Evolutionary conservation across 371 early-diverging fungal species (phyloP), one percentile per base, ranked within the genome.

Genomic region (Mucor velutinosus): DNA sequence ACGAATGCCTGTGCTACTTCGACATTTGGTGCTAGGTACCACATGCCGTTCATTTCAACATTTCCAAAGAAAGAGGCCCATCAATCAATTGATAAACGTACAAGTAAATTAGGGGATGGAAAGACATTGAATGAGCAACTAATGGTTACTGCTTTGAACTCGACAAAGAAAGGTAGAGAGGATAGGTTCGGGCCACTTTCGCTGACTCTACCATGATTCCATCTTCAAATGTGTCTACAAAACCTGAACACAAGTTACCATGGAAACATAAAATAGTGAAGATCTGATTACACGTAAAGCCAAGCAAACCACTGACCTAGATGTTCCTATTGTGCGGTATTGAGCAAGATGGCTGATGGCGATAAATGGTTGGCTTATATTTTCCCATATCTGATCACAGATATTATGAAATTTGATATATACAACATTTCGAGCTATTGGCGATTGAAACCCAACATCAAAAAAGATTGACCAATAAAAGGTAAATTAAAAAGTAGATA

Each of bases 391-490:
- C 51, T 23, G 51, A 7, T 49, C 4, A 49, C 7, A 6, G 49
- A 49, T 23, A n/a, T 58, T 17, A 10, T 37, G 37, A 4, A 41
- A 39, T 39, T 19, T 17, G 23, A 23, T 23, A 43, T 60, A 17
- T 25, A 27, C 11, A 7, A 43, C 43, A 37, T 37, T 17, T 60
- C 43, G 25, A 15, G 17, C 23, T 23, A 60, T 23, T 29, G 15
- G 27, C 7, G 6, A 27, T 27, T 55, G 2, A 39, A 37, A 37
- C 29, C 29, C 64, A 25, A 57, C 56, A 64, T 64, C 57, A 64
- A 57, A 29, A 29, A 29, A 64, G 64, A 64, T 64, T 39, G 27
- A 43, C 64, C 64, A 64, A 64, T 64, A 15, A 35, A 43, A 57
- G 3, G 2, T 12, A 32, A 17, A 45, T 21, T 5, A 8, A 27